These are phyloP conservation scores for Termitomyces sp. DNA, from an alignment of 768 basidiomycete genomes.

Conservation along the genomic window DNA sequence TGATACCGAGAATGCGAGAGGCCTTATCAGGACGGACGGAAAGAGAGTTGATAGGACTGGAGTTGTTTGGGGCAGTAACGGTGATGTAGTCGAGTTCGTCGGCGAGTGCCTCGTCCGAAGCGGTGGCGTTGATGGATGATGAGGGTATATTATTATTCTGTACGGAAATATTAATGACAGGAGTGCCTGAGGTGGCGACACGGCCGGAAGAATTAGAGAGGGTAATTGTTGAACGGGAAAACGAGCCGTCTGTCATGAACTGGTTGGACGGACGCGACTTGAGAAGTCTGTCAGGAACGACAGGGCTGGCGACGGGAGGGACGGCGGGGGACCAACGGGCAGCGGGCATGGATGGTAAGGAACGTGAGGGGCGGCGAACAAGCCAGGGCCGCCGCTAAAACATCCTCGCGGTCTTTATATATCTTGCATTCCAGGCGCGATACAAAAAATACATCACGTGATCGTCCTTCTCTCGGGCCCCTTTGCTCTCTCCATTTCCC, in stretches of 20 bases:
- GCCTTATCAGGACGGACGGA: conserved; percentile 64
- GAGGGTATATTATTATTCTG: conserved; percentile 26
- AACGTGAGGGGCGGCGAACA: conserved; percentile 4
- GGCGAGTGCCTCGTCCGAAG: conserved; percentile 46
- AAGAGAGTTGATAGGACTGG: conserved; percentile 29
- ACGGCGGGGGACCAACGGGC: conserved; percentile 18
- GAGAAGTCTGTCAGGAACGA: conserved; percentile 38
- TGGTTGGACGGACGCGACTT: conserved; percentile 50
- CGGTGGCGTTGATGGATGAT: conserved; percentile 21
- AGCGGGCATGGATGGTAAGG: conserved; percentile 3
- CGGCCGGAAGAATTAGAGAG: conserved; percentile 20
- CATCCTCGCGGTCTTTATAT: not conserved
- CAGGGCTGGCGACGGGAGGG: conserved; percentile 31
- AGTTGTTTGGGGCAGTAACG: conserved; percentile 26
- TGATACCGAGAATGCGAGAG: conserved; percentile 71
- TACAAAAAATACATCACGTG: conserved; percentile 9
- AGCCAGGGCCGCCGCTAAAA: not conserved
- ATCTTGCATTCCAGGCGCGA: not conserved
- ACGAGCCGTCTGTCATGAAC: conserved; percentile 31
- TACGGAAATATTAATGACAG: conserved; percentile 51
- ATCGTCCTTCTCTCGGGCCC: not conserved
- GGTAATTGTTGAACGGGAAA: conserved; percentile 22
- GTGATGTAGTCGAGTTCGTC: conserved; percentile 78
- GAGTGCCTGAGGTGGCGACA: conserved; percentile 33
- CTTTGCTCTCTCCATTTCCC: too few species aligned